Percentiles rank a stretch among this genome's conserved stretches.
These are phyloP conservation scores for Ogataea nonfermentans DNA, from an alignment of 805 yeast genomes.

Conservation along the genomic window DNA sequence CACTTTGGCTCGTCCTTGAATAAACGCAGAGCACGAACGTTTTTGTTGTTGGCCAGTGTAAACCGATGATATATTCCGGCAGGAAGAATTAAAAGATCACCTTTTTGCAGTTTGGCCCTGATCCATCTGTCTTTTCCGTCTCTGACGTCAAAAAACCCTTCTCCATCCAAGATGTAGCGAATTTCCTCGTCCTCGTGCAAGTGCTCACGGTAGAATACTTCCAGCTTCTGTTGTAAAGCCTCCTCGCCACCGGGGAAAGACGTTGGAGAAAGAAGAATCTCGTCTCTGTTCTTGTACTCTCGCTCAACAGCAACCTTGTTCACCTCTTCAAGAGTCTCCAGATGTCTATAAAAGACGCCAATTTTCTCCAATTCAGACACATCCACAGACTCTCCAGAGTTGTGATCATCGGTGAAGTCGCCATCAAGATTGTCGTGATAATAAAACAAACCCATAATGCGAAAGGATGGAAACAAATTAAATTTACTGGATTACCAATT, in stretches of 20 bases:
- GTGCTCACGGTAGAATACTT: conserved; percentile 77
- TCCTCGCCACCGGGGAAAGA: conserved; percentile 61
- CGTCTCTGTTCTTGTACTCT: conserved; percentile 77
- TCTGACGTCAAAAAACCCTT: conserved; percentile 88
- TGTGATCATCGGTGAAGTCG: conserved; percentile 68
- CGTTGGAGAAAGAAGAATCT: conserved; percentile 55
- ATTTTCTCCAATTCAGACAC: conserved; percentile 48
- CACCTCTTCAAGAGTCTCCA: conserved; percentile 53
- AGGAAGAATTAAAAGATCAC: conserved; percentile 76
- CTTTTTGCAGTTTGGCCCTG: conserved; percentile 58
- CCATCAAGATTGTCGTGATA: conserved; percentile 60
- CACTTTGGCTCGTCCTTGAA: conserved; percentile 96
- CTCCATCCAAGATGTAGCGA: conserved; percentile 84
- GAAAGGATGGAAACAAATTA: conserved; percentile 2
- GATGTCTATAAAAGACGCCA: conserved; percentile 67
- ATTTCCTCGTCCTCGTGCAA: conserved; percentile 97
- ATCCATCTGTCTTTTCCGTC: conserved; percentile 65
- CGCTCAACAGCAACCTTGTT: conserved; percentile 67
- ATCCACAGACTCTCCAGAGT: conserved; percentile 61
- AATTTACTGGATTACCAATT: neutral
- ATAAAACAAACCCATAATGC: conserved; percentile 38
- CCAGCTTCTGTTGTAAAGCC: conserved; percentile 62
- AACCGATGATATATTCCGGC: conserved; percentile 95
- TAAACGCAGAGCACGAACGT: conserved; percentile 74
- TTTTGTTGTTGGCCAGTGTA: conserved; percentile 62